Conservation (phyloP, 164 flowering plant species). For the Chimonanthus salicifolius region DNA sequence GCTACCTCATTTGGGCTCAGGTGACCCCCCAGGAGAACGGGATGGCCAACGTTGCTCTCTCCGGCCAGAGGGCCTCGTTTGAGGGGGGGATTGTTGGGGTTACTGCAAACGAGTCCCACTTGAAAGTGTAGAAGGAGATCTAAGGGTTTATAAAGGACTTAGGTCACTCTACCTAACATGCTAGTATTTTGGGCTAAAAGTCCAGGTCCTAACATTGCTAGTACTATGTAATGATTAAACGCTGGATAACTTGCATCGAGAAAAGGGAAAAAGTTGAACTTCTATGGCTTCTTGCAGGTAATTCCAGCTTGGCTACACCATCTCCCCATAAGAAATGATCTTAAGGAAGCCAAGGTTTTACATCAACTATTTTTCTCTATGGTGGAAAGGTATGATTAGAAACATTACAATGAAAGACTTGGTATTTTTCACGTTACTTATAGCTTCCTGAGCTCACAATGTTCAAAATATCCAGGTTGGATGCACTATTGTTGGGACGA, state of each 20-base stretch:
- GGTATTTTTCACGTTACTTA: neutral
- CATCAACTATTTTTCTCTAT: neutral
- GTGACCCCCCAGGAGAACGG: too few species aligned
- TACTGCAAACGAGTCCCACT: too few species aligned
- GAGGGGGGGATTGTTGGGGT: too few species aligned
- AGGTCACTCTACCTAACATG: too few species aligned
- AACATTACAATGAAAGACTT: neutral
- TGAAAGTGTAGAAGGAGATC: too few species aligned
- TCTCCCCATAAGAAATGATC: constrained; percentile 7
- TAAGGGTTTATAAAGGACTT: too few species aligned
- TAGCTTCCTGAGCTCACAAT: neutral
- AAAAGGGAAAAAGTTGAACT: neutral
- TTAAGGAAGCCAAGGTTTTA: constrained; percentile 6
- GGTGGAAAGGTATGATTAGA: neutral
- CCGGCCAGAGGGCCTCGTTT: too few species aligned
- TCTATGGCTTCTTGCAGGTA: neutral
- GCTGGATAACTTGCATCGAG: neutral
- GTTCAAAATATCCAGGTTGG: constrained; percentile 3
- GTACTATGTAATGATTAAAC: too few species aligned
- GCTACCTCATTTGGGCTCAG: too few species aligned
- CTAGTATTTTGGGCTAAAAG: too few species aligned
- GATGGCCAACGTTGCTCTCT: too few species aligned
- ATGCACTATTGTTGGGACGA: constrained; percentile 1
- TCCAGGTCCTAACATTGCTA: too few species aligned
- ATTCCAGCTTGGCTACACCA: constrained; percentile 3